phyloP scores from a whole-genome alignment of 1,284 basidiomycete species.

The Cutaneotrichosporon sp. region DNA sequence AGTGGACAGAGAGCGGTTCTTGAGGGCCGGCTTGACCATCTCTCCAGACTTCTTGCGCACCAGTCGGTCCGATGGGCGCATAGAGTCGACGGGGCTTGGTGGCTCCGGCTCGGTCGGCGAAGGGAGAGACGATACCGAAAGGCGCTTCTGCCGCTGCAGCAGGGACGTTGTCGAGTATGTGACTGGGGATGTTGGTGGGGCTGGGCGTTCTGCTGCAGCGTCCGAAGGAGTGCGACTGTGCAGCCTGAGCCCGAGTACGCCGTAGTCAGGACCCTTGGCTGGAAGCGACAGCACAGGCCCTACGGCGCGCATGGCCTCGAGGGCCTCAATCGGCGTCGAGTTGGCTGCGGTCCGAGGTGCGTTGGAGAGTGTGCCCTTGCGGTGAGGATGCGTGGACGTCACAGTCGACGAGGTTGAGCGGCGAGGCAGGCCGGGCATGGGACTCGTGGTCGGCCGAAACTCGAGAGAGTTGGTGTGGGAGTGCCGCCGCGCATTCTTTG shows the following conservation, averaged over 20 bases:
- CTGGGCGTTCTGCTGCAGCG: neutral
- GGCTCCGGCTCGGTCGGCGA: slow-evolving; percentile 9
- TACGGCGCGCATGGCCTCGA: slow-evolving; percentile 18
- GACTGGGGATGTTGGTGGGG: neutral
- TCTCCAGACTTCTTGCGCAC: slow-evolving; percentile 56
- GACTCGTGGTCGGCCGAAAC: slow-evolving; percentile 23
- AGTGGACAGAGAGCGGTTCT: slow-evolving; percentile 52
- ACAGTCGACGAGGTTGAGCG: slow-evolving; percentile 32
- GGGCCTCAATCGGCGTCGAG: neutral
- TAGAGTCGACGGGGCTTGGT: neutral
- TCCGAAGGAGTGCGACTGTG: neutral
- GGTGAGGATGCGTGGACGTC: neutral
- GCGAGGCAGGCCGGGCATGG: slow-evolving; percentile 48
- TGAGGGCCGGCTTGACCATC: slow-evolving; percentile 54
- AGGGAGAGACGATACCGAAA: slow-evolving; percentile 2
- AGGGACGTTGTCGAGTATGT: neutral
- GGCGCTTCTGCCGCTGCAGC: slow-evolving; percentile 2
- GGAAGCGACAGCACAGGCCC: neutral
- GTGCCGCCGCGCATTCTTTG: neutral
- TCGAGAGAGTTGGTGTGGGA: slow-evolving; percentile 6
- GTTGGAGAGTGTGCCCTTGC: slow-evolving; percentile 3
- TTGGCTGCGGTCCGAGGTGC: neutral
- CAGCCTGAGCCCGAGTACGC: slow-evolving; percentile 1
- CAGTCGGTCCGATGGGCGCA: slow-evolving; percentile 30
- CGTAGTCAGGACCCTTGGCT: neutral